Base-by-base conservation (phyloP, 2,329 filamentous ascomycete species). In the Blastomyces gilchristii region DNA sequence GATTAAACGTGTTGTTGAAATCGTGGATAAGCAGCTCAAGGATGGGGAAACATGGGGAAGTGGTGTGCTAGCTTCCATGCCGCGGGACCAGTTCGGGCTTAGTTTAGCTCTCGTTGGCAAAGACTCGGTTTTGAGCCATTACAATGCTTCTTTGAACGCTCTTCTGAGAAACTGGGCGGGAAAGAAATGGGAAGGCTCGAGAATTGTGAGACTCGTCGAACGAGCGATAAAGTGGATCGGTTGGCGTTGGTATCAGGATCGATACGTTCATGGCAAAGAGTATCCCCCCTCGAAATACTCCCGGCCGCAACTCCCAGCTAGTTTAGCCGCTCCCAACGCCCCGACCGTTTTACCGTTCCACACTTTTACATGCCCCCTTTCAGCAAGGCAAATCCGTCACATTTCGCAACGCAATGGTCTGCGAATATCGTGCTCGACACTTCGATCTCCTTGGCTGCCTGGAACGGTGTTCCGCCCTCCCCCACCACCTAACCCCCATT, bases 261-360 rank as follows among this genome's bases (percentile, higher is more conserved):
- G 84, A 65, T 87, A 96, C 72, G 76, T 91, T 61, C 80, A 80
- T 63, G 81, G 81, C 66, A 79, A 81, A 67, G 80, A 85, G 62
- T 82, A 85, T 28, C 76, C 83, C 3, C 68, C 77, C 7, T 81
- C 81, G 12, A 81, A 78, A 67, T 97, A 97, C 73, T 77, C 79
- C 43, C 82, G 94, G 60, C 89, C 90, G 12, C 86, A 85, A 64
- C 79, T 96, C 12, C 94, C 93, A 3, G 75, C 81, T 2, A 83
- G 82, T 52, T 80, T 99, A 41, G 83, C 88, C 0, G 83, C 96
- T 11, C 94, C 94, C 3, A 86, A 89, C 39, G 93, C 94, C 6
- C 94, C 94, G 2, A 99, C 94, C 0, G 92, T 99, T 0, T 81
- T 99, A 0, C 94, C 94, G 0, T 99, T 99, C 71, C 94, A 99